phyloP scores from a whole-genome alignment of 345 rosid genomes.

The Moricandia moricandioides region DNA sequence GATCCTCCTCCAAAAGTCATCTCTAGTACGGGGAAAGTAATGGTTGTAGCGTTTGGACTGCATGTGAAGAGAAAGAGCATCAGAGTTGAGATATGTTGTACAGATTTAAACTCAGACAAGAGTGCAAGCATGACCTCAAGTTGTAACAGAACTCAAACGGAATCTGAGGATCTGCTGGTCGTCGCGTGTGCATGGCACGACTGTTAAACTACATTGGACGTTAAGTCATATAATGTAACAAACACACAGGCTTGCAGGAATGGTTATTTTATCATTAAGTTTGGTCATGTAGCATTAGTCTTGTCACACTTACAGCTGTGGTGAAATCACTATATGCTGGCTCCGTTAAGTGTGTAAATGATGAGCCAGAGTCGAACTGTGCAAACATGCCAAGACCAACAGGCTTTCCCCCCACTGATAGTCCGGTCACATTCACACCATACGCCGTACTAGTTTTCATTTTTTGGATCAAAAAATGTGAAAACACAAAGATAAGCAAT shows the following conservation, averaged over 20 bases:
- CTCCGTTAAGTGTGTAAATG: conserved; percentile 75
- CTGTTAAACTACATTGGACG: conserved; percentile 56
- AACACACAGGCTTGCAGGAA: conserved; percentile 21
- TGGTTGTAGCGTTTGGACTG: conserved; percentile 42
- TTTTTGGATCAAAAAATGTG: conserved; percentile 11
- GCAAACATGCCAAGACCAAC: conserved; percentile 48
- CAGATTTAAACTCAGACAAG: background rate
- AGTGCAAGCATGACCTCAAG: conserved; percentile 16
- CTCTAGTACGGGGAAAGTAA: conserved; percentile 36
- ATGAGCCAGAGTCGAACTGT: conserved; percentile 79
- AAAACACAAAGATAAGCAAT: background rate
- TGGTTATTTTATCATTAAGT: too few relatives aligned
- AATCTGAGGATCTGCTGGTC: conserved; percentile 25
- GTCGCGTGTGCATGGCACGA: conserved; percentile 43
- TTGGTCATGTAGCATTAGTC: too few relatives aligned
- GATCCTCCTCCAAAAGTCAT: conserved; percentile 66
- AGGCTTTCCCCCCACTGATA: conserved; percentile 49
- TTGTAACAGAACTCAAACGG: conserved; percentile 80
- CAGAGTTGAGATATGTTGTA: background rate
- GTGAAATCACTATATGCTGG: conserved; percentile 68
- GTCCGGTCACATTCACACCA: conserved; percentile 60
- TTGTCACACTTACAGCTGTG: conserved; percentile 47
- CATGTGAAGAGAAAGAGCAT: conserved; percentile 22
- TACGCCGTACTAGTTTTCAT: conserved; percentile 53
- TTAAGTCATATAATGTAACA: conserved; percentile 18